phyloP scores from a whole-genome alignment of 352 stramenopile species.

The Plasmopara viticola region DNA sequence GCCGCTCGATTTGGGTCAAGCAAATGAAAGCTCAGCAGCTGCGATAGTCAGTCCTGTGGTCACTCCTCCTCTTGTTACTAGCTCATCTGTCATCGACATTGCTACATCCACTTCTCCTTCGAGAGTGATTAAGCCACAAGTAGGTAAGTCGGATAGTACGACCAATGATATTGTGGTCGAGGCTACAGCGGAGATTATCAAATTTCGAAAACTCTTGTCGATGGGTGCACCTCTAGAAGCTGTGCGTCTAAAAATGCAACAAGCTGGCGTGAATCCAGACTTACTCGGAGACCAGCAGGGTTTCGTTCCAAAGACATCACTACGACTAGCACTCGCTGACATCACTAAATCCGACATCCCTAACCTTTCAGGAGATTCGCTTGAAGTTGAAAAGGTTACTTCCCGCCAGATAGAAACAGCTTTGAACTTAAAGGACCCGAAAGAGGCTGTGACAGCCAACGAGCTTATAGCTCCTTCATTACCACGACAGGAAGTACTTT shows the following conservation, averaged over 20 bases:
- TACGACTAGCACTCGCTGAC: constrained; percentile 2
- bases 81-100: constrained; percentile 23
- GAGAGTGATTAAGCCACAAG: constrained; percentile 12
- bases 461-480: too few relatives aligned
- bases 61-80: constrained; percentile 8
- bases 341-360: constrained; percentile 24
- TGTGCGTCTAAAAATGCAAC: constrained; percentile 69
- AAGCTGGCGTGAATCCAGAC: constrained; percentile 61
- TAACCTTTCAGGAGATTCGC: constrained; percentile 33
- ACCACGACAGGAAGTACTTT: too few relatives aligned
- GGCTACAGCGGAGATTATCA: constrained; percentile 34
- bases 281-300: constrained; percentile 50
- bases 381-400: constrained; percentile 59
- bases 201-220: constrained; percentile 91
- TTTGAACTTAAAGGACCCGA: too few relatives aligned
- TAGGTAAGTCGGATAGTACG: constrained; percentile 8
- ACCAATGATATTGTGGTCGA: constrained; percentile 4
- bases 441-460: too few relatives aligned
- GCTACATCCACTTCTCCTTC: constrained; percentile 1
- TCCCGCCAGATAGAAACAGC: constrained; percentile 56
- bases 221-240: constrained; percentile 81
- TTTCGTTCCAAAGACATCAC: constrained; percentile 23
- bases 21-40: not conserved
- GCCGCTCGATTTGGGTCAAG: not conserved
- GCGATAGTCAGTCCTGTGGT: not conserved